Base-by-base conservation (phyloP, 768 basidiomycete genomes). In the Cyclocybe aegerita region DNA sequence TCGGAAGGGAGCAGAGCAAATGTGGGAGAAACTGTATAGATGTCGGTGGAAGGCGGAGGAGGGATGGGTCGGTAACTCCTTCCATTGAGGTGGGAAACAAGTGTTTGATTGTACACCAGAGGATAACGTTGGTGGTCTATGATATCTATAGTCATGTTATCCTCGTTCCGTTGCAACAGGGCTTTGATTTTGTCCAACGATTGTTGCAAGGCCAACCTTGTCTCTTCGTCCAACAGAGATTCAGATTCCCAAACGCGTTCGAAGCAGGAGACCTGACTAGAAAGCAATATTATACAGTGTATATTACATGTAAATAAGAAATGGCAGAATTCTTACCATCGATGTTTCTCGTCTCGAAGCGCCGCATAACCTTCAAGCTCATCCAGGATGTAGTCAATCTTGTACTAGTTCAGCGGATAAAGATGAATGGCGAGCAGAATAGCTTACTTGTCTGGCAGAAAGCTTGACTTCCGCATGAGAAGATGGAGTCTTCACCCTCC, bases 211-310 rank as follows among this genome's bases (percentile, higher is more conserved):
- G 48, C 30, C 11, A 30, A 23, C n/a, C 46, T 39, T 29, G 44
- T 43, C 12, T 39, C 3, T 10, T 49, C 9, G 39, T 60, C 56
- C 17, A 73, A 41, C 32, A 70, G 47, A 32, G 43, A 30, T 32
- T 65, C 59, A 0, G 72, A 70, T 55, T 80, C 73, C 79, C 79
- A 82, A 15, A 82, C 77, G 14, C 80, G 74, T 43, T 80, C 79
- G 53, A 79, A 81, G 55, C 75, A 79, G n/a, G 80, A 80, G 5
- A 79, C 70, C 59, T 80, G 71, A 55, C 80, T 82, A 38, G 17
- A 4, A 52, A 16, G 31, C 12, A 45, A 39, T 56, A 17, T 38
- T 11, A 46, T 17, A 40, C 23, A 23, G 4, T n/a, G n/a, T 23
- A 17, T 17, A 37, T 32, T 31, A 32, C 34, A 9, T 11, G n/a